These are phyloP conservation scores for Mycena maculata DNA, from an alignment of 768 basidiomycete species.

Conservation along the genomic window DNA sequence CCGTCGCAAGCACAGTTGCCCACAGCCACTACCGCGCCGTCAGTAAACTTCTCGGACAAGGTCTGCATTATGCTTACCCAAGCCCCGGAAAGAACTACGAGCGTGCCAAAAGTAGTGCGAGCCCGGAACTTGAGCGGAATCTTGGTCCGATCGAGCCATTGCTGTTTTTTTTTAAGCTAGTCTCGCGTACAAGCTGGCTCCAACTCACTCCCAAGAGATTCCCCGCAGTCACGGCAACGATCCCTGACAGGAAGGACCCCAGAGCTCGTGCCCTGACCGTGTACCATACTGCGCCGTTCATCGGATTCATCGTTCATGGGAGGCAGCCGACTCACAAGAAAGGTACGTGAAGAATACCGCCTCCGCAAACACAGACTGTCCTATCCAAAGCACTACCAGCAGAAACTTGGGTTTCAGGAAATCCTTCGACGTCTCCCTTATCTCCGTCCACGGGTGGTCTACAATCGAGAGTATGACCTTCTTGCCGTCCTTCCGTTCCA, in stretches of 20 bases:
- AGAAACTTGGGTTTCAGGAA: not conserved
- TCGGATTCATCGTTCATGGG: too few species aligned
- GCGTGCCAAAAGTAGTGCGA: slow-evolving; percentile 7
- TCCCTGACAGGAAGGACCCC: slow-evolving; percentile 22
- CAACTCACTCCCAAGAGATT: not conserved
- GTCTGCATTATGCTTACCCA: too few species aligned
- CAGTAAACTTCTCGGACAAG: too few species aligned
- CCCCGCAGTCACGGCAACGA: slow-evolving; percentile 6
- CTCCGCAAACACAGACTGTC: not conserved
- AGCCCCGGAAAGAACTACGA: slow-evolving; percentile 10
- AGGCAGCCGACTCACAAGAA: not conserved
- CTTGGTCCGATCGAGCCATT: slow-evolving; percentile 10
- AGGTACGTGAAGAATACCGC: slow-evolving; percentile 7
- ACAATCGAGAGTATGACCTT: not conserved
- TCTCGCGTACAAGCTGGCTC: too few species aligned
- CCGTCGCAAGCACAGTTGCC: slow-evolving; percentile 10
- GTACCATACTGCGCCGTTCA: slow-evolving; percentile 11
- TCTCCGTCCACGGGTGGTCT: not conserved
- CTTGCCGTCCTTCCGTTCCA: not conserved
- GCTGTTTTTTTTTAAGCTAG: too few species aligned
- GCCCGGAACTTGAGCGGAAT: slow-evolving; percentile 16
- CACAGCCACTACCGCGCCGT: slow-evolving; percentile 24
- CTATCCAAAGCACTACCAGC: not conserved
- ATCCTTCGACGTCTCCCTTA: not conserved
- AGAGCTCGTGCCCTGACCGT: slow-evolving; percentile 22